phyloP scores from a whole-genome alignment of 2,329 filamentous ascomycete species.

The Metarhizium rileyi region DNA sequence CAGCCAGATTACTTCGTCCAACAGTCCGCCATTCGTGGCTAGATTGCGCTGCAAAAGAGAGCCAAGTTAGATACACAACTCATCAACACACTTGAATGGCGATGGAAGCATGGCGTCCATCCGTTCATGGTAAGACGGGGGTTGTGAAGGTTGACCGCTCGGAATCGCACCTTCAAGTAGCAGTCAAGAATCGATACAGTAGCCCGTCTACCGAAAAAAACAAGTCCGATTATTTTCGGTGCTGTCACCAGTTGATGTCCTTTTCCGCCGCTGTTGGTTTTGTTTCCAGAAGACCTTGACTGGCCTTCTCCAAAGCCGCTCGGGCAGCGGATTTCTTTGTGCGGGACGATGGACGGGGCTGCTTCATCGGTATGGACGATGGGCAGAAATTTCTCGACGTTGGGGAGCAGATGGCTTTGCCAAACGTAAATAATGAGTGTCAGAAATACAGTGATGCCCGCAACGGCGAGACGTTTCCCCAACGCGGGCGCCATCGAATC shows the following conservation, averaged over 20 bases:
- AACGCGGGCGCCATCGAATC: neutral
- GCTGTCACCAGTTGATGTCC: neutral
- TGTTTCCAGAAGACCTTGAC: neutral
- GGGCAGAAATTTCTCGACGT: neutral
- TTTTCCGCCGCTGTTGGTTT: neutral
- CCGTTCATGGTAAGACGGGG: no score
- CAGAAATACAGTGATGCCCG: neutral
- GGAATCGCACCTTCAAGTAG: constrained; percentile 31
- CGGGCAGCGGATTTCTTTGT: neutral
- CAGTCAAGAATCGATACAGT: constrained; percentile 36
- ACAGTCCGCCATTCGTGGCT: constrained; percentile 30
- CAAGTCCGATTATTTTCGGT: constrained; percentile 28
- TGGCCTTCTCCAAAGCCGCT: neutral
- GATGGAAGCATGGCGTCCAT: no score
- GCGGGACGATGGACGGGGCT: neutral
- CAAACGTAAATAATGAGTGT: neutral
- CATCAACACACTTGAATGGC: no score
- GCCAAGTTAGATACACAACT: no score
- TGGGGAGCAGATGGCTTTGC: neutral
- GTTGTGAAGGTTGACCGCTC: no score
- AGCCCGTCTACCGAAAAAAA: constrained; percentile 34
- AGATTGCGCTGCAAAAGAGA: constrained; percentile 25
- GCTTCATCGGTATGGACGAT: neutral
- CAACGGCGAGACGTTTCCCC: neutral
- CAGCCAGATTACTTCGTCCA: constrained; percentile 34